These are phyloP conservation scores for Rhynchospora pubera DNA, from an alignment of 176 grass and related monocot genomes.

Conservation along the genomic window DNA sequence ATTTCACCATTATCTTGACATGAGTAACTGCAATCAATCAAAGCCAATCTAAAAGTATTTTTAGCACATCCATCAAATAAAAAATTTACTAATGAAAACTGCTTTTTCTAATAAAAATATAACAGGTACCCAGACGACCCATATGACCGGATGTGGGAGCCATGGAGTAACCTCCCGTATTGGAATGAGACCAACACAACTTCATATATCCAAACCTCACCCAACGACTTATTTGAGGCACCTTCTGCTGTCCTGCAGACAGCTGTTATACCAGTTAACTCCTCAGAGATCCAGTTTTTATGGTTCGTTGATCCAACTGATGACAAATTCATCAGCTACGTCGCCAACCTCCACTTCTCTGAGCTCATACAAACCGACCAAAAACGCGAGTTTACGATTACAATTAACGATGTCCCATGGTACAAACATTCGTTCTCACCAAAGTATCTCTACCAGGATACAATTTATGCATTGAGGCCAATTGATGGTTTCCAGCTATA, in stretches of 20 bases:
- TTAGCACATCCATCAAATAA: background rate
- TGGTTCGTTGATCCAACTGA: constrained; percentile 21
- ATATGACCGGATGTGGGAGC: constrained; percentile 15
- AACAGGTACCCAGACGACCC: constrained; percentile 22
- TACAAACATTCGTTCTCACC: background rate
- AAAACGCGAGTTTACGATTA: constrained; percentile 33
- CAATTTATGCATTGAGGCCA: too few species aligned
- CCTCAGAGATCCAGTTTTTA: constrained; percentile 13
- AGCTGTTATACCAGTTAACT: constrained; percentile 22
- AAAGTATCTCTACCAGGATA: background rate
- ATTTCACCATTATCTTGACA: too few species aligned
- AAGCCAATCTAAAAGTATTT: too few species aligned
- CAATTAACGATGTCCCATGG: background rate
- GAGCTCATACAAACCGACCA: constrained; percentile 21
- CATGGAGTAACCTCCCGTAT: constrained; percentile 11
- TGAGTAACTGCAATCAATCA: too few species aligned
- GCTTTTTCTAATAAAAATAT: too few species aligned
- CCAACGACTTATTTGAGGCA: constrained; percentile 26
- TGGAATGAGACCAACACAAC: constrained; percentile 25
- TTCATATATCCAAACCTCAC: constrained; percentile 6
- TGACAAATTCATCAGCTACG: constrained; percentile 22
- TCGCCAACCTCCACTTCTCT: constrained; percentile 32
- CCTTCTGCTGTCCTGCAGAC: constrained; percentile 40
- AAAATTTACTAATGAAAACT: too few species aligned
- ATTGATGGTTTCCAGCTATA: background rate